Base-by-base conservation (phyloP, 2,329 filamentous ascomycete species). In the Aspergillus ibericus region DNA sequence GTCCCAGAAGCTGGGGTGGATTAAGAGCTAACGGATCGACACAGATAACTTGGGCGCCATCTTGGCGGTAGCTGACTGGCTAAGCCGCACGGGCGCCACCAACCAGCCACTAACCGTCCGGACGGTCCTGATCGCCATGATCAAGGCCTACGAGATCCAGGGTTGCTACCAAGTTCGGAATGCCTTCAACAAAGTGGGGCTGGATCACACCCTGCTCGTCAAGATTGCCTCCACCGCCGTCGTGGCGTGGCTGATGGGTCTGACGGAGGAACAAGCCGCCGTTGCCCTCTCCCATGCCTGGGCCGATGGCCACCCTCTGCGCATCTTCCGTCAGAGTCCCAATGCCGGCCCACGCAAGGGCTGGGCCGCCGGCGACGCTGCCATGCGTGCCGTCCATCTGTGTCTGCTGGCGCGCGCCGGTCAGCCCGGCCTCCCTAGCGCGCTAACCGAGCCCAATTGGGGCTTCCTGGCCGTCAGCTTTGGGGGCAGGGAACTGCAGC, bases 71-170 rank as follows among this genome's bases (percentile, higher is more conserved):
- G 60, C 69, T 20, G 77, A 78, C 56, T 70, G 68, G 67, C 61
- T 74, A 6, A 65, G 63, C 50, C 44, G 44, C 27, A 48, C 70
- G 68, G 12, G 48, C 56, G 25, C 48, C 59, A 13, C 27, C 3
- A 67, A 60, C 1, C 66, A 65, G 2, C 63, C 68, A 2, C 50
- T 76, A 36, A 78, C 72, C 2, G 68, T 78, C 47, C 57, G 64
- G 5, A 70, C 66, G 2, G 50, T 78, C 1, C 63, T 77, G 9
- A 59, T 56, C 4, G 73, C 72, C 3, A 36, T 75, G 40, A 74
- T 78, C 58, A 79, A 78, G 59, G 72, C 76, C 1, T 78, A 78
- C 56, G 77, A 79, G 60, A 75, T 79, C 54, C 77, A 79, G 55
- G 77, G 77, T 18, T 66, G 63, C 54, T 71, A 77, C 40, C 75